These are phyloP conservation scores for Agroathelia rolfsii DNA, from an alignment of 1,284 basidiomycete species.

Conservation along the genomic window DNA sequence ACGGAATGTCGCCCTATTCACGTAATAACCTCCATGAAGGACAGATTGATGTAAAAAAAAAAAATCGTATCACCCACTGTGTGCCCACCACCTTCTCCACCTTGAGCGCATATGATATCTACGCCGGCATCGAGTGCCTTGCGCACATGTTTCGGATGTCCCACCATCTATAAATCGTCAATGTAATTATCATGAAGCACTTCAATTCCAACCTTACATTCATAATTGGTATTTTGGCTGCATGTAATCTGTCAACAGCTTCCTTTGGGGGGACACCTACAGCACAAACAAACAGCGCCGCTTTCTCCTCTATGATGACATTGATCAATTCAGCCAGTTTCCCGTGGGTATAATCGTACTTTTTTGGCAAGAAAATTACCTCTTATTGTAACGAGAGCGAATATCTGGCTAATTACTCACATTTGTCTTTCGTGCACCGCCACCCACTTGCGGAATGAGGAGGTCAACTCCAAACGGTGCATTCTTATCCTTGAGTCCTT, in stretches of 20 bases:
- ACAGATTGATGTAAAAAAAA: too few species aligned
- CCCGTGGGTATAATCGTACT: slow-evolving; percentile 79
- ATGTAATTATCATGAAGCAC: slow-evolving; percentile 3
- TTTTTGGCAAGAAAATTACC: slow-evolving; percentile 5
- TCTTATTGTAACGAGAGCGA: slow-evolving; percentile 7
- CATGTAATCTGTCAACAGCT: slow-evolving; percentile 71
- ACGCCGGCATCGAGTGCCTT: slow-evolving; percentile 76
- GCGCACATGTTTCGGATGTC: slow-evolving; percentile 76
- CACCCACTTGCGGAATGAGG: slow-evolving; percentile 75
- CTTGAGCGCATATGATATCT: slow-evolving; percentile 86
- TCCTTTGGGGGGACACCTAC: slow-evolving; percentile 75
- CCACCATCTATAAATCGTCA: slow-evolving; percentile 60
- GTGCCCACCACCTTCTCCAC: slow-evolving; percentile 81
- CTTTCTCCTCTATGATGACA: slow-evolving; percentile 81
- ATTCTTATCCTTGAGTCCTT: slow-evolving; percentile 54
- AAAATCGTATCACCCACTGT: too few species aligned
- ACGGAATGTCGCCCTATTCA: slow-evolving; percentile 62
- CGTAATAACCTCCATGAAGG: too few species aligned
- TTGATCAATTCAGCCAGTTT: slow-evolving; percentile 71
- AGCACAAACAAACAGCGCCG: slow-evolving; percentile 78
- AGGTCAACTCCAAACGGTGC: slow-evolving; percentile 84
- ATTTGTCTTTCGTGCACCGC: slow-evolving; percentile 78
- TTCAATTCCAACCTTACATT: slow-evolving; percentile 38
- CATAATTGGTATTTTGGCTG: slow-evolving; percentile 75
- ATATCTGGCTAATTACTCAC: too few species aligned